A percentile compares a stretch with the other conserved stretches of the same genome.
These are phyloP conservation scores for Jaapia argillacea DNA, from an alignment of 768 basidiomycete species.

Conservation along the genomic window DNA sequence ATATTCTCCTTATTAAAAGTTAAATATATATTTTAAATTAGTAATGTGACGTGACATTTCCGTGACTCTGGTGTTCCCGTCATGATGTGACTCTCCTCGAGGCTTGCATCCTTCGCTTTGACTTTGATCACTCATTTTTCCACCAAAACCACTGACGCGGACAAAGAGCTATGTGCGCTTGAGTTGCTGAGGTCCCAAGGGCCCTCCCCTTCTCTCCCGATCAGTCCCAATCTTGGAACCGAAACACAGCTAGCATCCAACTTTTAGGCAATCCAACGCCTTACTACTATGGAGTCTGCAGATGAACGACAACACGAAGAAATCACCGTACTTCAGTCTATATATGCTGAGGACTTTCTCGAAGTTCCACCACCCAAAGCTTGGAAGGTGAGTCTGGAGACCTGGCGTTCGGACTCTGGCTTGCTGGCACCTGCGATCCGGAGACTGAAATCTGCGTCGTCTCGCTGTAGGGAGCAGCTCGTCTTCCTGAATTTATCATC, in stretches of 20 bases:
- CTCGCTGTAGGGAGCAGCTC: constrained; percentile 61
- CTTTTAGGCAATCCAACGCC: not conserved
- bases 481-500: constrained; percentile 70
- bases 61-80: too few species aligned
- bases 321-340: constrained; percentile 72
- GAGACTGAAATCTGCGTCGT: not conserved
- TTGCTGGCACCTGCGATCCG: not conserved
- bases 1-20: too few species aligned
- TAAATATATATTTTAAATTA: too few species aligned
- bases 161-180: constrained; percentile 55
- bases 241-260: constrained; percentile 11
- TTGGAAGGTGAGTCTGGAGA: constrained; percentile 57
- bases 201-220: constrained; percentile 53
- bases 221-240: constrained; percentile 22
- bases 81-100: too few species aligned
- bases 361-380: constrained; percentile 67
- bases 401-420: not conserved
- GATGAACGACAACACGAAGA: constrained; percentile 61
- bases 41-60: too few species aligned
- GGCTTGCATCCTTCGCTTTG: too few species aligned
- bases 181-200: constrained; percentile 65
- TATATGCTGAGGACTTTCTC: constrained; percentile 71
- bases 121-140: too few species aligned
- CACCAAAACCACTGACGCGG: too few species aligned
- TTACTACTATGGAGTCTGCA: constrained; percentile 50